Evolutionary conservation across 2,329 filamentous ascomycete species (phyloP).

Genomic region (Microdochium bolleyi): DNA sequence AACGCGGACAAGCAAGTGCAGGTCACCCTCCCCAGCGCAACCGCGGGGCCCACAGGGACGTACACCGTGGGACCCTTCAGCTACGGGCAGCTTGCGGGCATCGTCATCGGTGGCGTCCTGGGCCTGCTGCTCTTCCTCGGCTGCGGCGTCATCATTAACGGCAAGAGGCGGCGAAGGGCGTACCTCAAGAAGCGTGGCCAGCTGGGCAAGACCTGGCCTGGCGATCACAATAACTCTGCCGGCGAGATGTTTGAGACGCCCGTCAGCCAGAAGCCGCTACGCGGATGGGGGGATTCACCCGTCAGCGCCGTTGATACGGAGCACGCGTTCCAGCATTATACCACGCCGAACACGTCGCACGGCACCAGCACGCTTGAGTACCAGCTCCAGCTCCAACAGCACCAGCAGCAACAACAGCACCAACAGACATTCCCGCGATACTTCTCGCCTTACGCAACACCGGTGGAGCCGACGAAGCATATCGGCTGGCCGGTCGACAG

Average conservation of each 20-base stretch:
- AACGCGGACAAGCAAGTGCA: slow-evolving; percentile 33
- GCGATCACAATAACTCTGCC: slow-evolving; percentile 16
- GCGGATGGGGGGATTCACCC: slow-evolving; percentile 46
- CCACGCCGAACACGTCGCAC: neutral
- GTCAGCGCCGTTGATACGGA: slow-evolving; percentile 27
- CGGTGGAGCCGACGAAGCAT: slow-evolving; percentile 21
- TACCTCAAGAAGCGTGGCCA: slow-evolving; percentile 40
- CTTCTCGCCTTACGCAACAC: slow-evolving; percentile 51
- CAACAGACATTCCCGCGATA: slow-evolving; percentile 35
- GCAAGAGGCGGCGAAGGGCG: slow-evolving; percentile 44
- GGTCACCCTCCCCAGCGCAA: slow-evolving; percentile 39
- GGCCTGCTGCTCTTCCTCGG: slow-evolving; percentile 39
- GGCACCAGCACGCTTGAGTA: neutral
- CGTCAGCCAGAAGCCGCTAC: slow-evolving; percentile 42
- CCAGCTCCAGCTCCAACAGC: neutral
- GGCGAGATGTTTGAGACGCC: slow-evolving; percentile 43
- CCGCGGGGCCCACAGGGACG: slow-evolving; percentile 27
- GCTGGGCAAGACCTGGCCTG: slow-evolving; percentile 34
- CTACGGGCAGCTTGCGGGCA: slow-evolving; percentile 49
- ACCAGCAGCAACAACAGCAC: neutral
- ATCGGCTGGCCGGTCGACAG: slow-evolving; percentile 28
- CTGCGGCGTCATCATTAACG: slow-evolving; percentile 46
- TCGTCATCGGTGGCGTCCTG: slow-evolving; percentile 43
- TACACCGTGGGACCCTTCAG: slow-evolving; percentile 37
- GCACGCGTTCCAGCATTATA: slow-evolving; percentile 9